phyloP scores from a whole-genome alignment of 176 grass and related monocot species.

The Oryza rufipogon region DNA sequence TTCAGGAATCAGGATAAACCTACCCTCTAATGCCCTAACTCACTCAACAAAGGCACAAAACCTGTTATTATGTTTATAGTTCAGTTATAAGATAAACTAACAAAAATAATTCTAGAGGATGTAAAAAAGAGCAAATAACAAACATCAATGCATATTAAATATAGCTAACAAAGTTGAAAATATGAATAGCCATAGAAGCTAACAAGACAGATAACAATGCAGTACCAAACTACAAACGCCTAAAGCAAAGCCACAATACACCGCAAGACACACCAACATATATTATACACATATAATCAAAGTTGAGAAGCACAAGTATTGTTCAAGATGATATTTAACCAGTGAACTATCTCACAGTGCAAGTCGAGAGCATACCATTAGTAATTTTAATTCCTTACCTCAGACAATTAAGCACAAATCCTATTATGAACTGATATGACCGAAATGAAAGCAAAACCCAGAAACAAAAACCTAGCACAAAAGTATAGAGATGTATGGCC shows the following conservation, averaged over 20 bases:
- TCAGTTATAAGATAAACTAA: too few relatives aligned
- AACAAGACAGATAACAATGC: background rate
- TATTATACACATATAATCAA: background rate
- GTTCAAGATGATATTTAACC: background rate
- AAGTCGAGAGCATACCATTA: background rate
- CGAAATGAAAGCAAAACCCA: background rate
- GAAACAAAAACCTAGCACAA: background rate
- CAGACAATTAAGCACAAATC: background rate
- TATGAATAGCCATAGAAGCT: background rate
- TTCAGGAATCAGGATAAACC: background rate
- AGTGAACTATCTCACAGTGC: background rate
- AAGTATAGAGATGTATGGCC: background rate
- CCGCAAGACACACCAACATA: background rate
- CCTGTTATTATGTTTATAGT: background rate
- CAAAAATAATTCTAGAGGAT: too few relatives aligned
- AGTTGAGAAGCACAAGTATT: background rate
- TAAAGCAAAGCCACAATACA: slow-evolving; percentile 10
- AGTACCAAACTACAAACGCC: background rate
- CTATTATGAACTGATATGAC: background rate
- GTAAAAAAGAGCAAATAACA: too few relatives aligned
- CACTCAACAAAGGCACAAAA: background rate
- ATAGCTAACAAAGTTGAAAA: background rate
- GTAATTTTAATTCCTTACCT: slow-evolving; percentile 18
- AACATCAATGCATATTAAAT: background rate
- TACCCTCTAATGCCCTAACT: background rate